These are phyloP conservation scores for Tulasnella sp. DNA, from an alignment of 768 basidiomycete genomes.

Conservation along the genomic window DNA sequence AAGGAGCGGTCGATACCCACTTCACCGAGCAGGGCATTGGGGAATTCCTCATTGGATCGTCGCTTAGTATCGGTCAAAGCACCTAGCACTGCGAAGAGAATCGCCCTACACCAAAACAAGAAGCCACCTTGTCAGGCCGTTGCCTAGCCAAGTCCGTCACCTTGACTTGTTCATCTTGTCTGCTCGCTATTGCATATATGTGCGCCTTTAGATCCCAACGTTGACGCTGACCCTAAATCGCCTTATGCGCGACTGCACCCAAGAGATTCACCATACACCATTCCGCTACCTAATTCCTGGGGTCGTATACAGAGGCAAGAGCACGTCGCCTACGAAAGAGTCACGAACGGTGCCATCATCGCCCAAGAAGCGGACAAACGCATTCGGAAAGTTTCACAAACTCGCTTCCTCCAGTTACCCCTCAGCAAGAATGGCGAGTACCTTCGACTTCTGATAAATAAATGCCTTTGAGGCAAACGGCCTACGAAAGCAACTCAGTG, in stretches of 20 bases:
- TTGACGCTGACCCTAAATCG: background rate
- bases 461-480: background rate
- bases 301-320: background rate
- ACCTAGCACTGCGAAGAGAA: conserved; percentile 12
- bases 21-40: conserved; percentile 81
- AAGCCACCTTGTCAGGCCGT: conserved; percentile 56
- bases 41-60: conserved; percentile 35
- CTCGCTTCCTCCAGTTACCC: background rate
- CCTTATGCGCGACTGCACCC: background rate
- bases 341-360: too few relatives aligned
- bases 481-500: background rate
- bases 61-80: background rate
- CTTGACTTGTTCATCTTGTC: conserved; percentile 53
- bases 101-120: conserved; percentile 75
- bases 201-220: conserved; percentile 45
- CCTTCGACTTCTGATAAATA: background rate
- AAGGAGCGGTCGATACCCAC: conserved; percentile 82
- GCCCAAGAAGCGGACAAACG: too few relatives aligned
- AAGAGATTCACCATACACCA: background rate
- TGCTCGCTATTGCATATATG: conserved; percentile 68
- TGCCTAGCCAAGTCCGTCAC: conserved; percentile 57
- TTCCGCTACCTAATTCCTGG: background rate
- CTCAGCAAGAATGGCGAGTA: background rate
- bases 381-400: background rate
- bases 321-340: too few relatives aligned